Conservation (phyloP, 345 rosid genomes). For the Hibiscus trionum region DNA sequence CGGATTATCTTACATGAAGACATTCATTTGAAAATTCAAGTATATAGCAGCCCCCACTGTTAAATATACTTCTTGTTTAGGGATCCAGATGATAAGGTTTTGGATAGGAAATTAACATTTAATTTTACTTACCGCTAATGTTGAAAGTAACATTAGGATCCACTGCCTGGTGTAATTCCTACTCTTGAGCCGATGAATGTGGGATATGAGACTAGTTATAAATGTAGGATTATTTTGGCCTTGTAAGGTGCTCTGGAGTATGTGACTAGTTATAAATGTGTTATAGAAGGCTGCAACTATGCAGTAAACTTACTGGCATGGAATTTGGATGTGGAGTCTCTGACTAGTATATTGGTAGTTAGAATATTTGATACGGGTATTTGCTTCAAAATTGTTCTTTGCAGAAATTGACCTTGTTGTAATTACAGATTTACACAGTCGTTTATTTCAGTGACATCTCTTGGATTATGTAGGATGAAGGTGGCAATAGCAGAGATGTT, state of each 20-base stretch:
- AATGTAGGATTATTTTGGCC: background rate
- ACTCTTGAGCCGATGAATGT: background rate
- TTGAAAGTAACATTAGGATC: no score
- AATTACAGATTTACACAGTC: background rate
- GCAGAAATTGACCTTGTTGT: background rate
- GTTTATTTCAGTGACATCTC: background rate
- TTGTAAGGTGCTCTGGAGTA: background rate
- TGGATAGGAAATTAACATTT: background rate
- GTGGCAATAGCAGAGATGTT: slow-evolving; percentile 32
- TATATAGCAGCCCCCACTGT: background rate
- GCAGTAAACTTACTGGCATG: background rate
- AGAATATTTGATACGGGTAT: background rate
- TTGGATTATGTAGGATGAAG: slow-evolving; percentile 47
- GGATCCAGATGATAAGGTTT: background rate
- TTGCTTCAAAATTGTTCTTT: background rate
- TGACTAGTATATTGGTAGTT: background rate
- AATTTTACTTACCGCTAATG: background rate
- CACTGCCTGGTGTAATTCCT: no score
- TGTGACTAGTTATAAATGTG: background rate
- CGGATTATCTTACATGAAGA: background rate
- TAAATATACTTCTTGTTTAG: background rate
- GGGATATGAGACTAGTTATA: background rate
- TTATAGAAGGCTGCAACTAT: background rate
- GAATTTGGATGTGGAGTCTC: background rate
- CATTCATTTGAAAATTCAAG: background rate